Base-by-base conservation (phyloP, 202 grass and related monocot genomes). In the Saccharum hybrid region DNA sequence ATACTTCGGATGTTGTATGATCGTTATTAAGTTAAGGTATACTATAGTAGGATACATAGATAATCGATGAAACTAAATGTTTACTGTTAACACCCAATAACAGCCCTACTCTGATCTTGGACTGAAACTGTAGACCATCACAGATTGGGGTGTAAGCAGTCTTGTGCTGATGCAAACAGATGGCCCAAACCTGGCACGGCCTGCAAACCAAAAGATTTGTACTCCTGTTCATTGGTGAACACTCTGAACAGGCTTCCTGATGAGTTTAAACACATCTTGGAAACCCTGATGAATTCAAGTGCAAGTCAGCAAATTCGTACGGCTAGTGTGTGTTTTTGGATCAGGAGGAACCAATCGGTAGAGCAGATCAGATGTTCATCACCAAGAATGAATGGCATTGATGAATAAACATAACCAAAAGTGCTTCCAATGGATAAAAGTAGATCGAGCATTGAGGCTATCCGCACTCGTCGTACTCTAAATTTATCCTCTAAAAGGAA, bases 371-470 rank as follows among this genome's bases (percentile, higher is more conserved):
- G 49, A 40, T 40, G 7, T 49, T 65, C 42, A 30, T 56, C 16
- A 22, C 40, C 42, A 75, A 54, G 22, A 87, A 85, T 66, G 68
- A 64, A 87, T 63, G 65, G 22, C 21, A 82, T 26, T 82, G 15
- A 57, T 86, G 14, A 23, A 75, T 30, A 40, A 37, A 37, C 36
- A 37, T 37, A 37, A 37, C 15, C 81, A 75, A 40, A 48, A 69
- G 74, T 22, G 31, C 15, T 71, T 23, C 52, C 60, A 82, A 85
- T 37, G 5, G 77, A 19, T 74, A 10, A 10, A 81, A 81, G 70
- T 28, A 38, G 34, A 83, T 78, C 79, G 82, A 52, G 10, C 64
- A 6, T 6, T 37, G 36, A 26, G 26, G 26, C 26, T 26, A 26
- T 26, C 26, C 26, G 26, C 26, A 26, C 26, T 26, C 26, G 26